A percentile compares a stretch with the other conserved stretches of the same genome.
Evolutionary conservation across 768 basidiomycete genomes (phyloP).

Genomic region (Agrocybe pediades): DNA sequence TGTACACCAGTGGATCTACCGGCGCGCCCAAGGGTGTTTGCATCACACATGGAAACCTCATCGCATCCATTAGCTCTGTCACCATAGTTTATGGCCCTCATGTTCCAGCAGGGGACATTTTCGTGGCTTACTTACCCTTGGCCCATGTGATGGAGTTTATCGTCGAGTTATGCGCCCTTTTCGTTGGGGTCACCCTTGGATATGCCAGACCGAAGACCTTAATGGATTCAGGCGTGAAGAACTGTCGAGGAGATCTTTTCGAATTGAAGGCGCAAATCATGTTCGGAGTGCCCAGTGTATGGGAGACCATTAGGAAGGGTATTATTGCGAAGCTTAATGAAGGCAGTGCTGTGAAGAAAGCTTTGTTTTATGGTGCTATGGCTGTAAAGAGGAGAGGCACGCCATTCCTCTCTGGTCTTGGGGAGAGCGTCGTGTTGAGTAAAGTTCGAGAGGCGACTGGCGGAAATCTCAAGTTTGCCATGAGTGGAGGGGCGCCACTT

Average conservation of each 20-base stretch:
- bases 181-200: conserved; percentile 70
- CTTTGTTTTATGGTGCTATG: conserved; percentile 72
- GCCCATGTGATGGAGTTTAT: conserved; percentile 91
- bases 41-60: conserved; percentile 77
- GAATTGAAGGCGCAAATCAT: conserved; percentile 77
- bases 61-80: conserved; percentile 75
- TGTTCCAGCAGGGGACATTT: conserved; percentile 52
- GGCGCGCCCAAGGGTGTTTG: conserved; percentile 89
- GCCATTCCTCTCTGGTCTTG: conserved; percentile 57
- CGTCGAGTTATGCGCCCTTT: conserved; percentile 72
- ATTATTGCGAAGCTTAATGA: conserved; percentile 72
- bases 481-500: conserved; percentile 81
- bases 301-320: conserved; percentile 93
- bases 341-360: conserved; percentile 57
- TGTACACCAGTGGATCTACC: conserved; percentile 76
- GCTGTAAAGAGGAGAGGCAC: conserved; percentile 62
- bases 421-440: conserved; percentile 70
- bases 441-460: conserved; percentile 74
- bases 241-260: conserved; percentile 72
- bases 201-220: conserved; percentile 89
- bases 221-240: conserved; percentile 79
- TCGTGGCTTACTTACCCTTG: conserved; percentile 83
- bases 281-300: conserved; percentile 87
- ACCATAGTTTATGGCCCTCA: conserved; percentile 60
- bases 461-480: conserved; percentile 69